Conservation (phyloP, 495 filamentous ascomycete genomes). For the Massariosphaeria phaeospora region DNA sequence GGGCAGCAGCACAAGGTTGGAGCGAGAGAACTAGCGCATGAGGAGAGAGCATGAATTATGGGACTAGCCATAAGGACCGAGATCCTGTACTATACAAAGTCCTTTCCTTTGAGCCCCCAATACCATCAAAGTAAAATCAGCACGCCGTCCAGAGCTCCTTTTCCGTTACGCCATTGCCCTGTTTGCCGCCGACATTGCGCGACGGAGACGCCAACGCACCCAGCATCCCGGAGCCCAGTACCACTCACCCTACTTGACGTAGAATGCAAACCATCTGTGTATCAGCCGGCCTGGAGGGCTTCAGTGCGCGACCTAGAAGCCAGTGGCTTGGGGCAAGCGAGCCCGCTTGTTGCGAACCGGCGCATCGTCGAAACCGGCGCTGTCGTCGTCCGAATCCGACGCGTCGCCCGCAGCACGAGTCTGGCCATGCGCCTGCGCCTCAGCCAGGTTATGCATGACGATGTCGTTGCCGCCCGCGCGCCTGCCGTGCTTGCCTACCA, state of each 20-base stretch:
- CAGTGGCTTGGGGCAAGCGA: background rate
- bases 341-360: background rate
- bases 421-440: background rate
- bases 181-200: too few relatives aligned
- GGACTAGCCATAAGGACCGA: background rate
- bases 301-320: background rate
- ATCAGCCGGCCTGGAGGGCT: background rate
- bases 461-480: conserved; percentile 11
- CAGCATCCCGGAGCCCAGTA: too few relatives aligned
- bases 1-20: background rate
- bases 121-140: background rate
- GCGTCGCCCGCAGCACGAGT: background rate
- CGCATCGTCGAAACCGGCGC: background rate
- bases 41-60: conserved; percentile 3
- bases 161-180: too few relatives aligned
- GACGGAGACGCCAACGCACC: too few relatives aligned
- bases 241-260: too few relatives aligned
- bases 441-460: conserved; percentile 1
- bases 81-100: conserved; percentile 3
- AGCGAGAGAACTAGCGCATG: background rate
- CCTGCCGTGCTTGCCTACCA: background rate
- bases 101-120: conserved; percentile 1
- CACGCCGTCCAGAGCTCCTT: background rate
- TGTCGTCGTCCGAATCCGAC: background rate
- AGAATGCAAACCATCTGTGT: background rate